Evolutionary conservation across 2,329 filamentous ascomycete species (phyloP), one percentile per base, ranked within the genome.

Genomic region (Penicillium hordei): DNA sequence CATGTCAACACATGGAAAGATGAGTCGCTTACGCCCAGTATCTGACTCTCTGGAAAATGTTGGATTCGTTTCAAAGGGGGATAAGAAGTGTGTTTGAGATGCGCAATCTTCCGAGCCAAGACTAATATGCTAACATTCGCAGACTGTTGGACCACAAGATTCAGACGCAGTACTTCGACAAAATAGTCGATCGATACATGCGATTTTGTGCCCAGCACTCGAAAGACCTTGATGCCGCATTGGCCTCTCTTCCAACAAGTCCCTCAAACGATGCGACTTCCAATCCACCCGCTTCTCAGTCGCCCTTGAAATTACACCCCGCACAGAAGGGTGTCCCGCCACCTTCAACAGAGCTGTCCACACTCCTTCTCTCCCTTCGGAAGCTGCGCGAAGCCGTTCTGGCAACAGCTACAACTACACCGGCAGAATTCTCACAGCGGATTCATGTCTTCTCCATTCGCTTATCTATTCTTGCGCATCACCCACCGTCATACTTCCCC

Each of bases 371-470:
- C 68, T 90, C 93, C 3, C 87, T 97, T 71, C 88, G 94, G 61
- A 97, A 97, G 74, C 84, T 99, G 33, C 87, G 94, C 56, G 94
- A 99, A 78, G 93, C 89, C 25, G 88, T 97, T 48, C 85, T 96
- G 3, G 90, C 76, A 56, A 76, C 76, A n/a, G 70, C 90, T 13
- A 87, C 89, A 9, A 85, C 86, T 52, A 86, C 93, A 21, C 79
- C 82, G 36, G 90, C 96, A 70, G 81, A 85, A 52, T 99, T 99
- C 75, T 88, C 93, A 1, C 86, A 89, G n/a, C 87, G 92, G 65
- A 90, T 88, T 17, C 96, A 97, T 76, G 86, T 96, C 61, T 97
- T 97, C 80, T 91, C 90, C 68, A 90, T 96, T 67, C 89, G 93
- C 54, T 82, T 93, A 27, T 87, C 90, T 25, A 88, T 99, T 61